Base-by-base conservation (phyloP, 306 rosid species). In the Acacia confusa region DNA sequence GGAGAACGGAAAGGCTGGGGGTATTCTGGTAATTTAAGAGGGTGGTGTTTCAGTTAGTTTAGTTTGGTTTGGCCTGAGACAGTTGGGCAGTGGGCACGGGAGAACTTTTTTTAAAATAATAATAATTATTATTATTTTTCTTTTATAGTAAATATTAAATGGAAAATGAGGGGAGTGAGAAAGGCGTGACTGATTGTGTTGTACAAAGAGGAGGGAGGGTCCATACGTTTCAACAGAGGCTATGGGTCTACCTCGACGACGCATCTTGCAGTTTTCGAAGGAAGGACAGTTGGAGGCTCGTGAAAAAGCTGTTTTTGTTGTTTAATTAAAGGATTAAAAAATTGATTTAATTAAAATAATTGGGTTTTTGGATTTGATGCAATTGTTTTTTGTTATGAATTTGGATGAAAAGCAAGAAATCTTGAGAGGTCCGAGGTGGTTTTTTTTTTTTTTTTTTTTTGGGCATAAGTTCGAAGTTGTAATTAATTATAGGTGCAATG, bases 31-130 rank as follows among this genome's bases (percentile, higher is more conserved):
- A 28, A 81, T 60, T 81, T 78, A 0, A 0, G 0, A 2, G 41
- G 25, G 19, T 22, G 15, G 15, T 72, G 76, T 74, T 83, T 78
- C 87, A 2, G 89, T 83, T 86, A 83, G 76, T 86, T 83, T 86
- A 83, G 76, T 86, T 70, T 41, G 20, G 24, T 52, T 55, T 55
- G 2, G 60, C 20, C 8, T 50, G 24, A 52, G 7, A 24, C 10
- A 19, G 58, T 52, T 52, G 25, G 24, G 24, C 9, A 17, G 11
- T 43, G 45, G 12, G 3, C 13, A 9, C 8, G 0, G n/a, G 17
- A 50, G 57, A 50, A 50, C 22, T 50, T 50, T 50, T 3, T 5
- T 17, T 17, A 1, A 43, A 43, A 36, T 5, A 36, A 32, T 4
- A 32, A 32, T 32, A 3, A 32, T 32, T 32, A 32, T 32, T 32